Evolutionary conservation across 1,284 basidiomycete genomes (phyloP), one percentile per base, ranked within the genome.

Genomic region (Ceratorhiza oryzae-sativae): DNA sequence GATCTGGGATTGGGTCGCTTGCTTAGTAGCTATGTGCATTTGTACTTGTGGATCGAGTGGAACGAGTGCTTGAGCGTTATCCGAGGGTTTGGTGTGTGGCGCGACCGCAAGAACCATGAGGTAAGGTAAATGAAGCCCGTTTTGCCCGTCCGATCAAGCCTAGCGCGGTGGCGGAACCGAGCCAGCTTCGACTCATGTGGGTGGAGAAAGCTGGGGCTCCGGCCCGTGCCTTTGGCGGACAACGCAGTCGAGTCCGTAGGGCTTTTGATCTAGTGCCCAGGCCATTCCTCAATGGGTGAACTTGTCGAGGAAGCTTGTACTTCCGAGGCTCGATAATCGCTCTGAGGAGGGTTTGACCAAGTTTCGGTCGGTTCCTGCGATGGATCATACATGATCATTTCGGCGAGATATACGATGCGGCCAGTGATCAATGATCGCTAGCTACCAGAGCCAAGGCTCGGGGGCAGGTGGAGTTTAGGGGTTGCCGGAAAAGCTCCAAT

Each of bases 101-200:
- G 36, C 36, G 34, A 39, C 6, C 41, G 56, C 36, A 59, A 59
- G 41, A 45, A 45, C 56, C 25, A 59, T n/a, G 3, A 23, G 18
- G 20, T 18, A 25, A 45, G 56, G 36, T 42, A 59, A 45, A 42
- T 59, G 36, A 41, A 42, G 6, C n/a, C 53, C 53, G 53, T 12
- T 55, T 4, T 55, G 53, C 53, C 36, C 34, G 56, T 41, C 30
- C 41, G 36, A 42, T 41, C 36, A 15, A 59, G 23, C 25, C 36
- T 20, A 59, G 39, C 32, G 10, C 15, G 10, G 34, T 25, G 20
- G 9, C 27, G 56, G 56, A 27, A 59, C 56, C 42, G 56, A 59
- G 56, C 36, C 56, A 27, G 25, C 36, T 45, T 59, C 41, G 56
- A 59, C 41, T 59, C 36, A 59, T 59, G 41, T 59, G 56, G 34